phyloP scores from a whole-genome alignment of 2,329 filamentous ascomycete genomes.

The Tolypocladium sp. region DNA sequence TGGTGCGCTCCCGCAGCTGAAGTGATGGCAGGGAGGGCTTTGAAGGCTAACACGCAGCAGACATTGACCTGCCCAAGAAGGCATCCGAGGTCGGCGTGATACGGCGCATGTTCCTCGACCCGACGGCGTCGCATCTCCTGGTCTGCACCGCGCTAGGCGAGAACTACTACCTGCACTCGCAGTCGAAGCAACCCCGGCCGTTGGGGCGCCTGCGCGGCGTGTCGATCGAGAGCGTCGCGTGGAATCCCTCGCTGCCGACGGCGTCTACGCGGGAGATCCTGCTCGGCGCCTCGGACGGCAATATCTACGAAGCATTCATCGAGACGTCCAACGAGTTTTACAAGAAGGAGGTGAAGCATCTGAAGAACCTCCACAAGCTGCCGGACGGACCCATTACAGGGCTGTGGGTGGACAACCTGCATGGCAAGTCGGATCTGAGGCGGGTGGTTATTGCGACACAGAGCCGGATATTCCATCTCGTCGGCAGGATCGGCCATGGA shows the following conservation, averaged over 20 bases:
- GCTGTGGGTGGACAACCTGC: conserved; percentile 70
- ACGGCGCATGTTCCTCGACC: conserved; percentile 92
- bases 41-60: conserved; percentile 34
- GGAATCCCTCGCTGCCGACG: conserved; percentile 89
- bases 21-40: background rate
- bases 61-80: conserved; percentile 95
- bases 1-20: conserved; percentile 35
- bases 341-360: conserved; percentile 84
- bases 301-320: conserved; percentile 90
- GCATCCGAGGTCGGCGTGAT: conserved; percentile 86
- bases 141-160: conserved; percentile 87
- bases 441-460: conserved; percentile 75
- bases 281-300: conserved; percentile 84
- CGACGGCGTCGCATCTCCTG: conserved; percentile 88
- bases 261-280: conserved; percentile 92
- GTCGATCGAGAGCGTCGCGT: conserved; percentile 79
- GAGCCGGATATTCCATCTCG: conserved; percentile 68
- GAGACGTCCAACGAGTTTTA: conserved; percentile 94
- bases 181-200: conserved; percentile 78
- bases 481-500: conserved; percentile 64
- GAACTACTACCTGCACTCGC: conserved; percentile 96
- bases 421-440: conserved; percentile 59
- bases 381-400: conserved; percentile 78
- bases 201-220: conserved; percentile 79
- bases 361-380: conserved; percentile 74